Evolutionary conservation across 1,284 basidiomycete genomes (phyloP).

Genomic region (Rhizoctonia solani): DNA sequence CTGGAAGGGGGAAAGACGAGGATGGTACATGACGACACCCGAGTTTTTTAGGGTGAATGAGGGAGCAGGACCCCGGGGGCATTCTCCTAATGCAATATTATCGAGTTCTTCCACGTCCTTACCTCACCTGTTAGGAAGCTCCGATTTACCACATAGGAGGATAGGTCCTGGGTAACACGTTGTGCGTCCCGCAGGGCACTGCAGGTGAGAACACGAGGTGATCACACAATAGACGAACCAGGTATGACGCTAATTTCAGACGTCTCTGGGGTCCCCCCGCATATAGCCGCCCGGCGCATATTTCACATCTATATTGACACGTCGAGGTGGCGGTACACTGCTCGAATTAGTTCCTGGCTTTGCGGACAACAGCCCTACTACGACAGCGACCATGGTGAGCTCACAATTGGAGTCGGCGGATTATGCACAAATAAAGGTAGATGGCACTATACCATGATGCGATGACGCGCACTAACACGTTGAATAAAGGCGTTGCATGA

Average conservation of each 20-base stretch:
- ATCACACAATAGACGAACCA: neutral
- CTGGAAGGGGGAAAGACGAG: constrained; percentile 5
- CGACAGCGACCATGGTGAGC: constrained; percentile 15
- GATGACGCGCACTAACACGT: constrained; percentile 14
- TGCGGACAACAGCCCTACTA: neutral
- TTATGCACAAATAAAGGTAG: constrained; percentile 53
- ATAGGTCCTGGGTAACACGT: constrained; percentile 16
- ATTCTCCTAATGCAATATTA: neutral
- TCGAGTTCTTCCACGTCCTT: neutral
- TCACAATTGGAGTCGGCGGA: constrained; percentile 2
- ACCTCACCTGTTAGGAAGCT: neutral
- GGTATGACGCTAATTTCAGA: neutral
- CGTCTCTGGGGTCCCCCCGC: neutral
- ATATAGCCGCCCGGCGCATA: neutral
- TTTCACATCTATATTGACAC: constrained; percentile 32
- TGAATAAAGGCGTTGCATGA: constrained; percentile 55
- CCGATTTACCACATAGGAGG: constrained; percentile 22
- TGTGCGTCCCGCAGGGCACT: constrained; percentile 23
- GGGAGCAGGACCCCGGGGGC: constrained; percentile 22
- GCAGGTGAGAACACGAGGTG: constrained; percentile 14
- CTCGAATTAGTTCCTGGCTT: constrained; percentile 1
- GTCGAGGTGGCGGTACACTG: constrained; percentile 7
- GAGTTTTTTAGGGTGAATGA: constrained; percentile 20
- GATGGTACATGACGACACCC: constrained; percentile 31
- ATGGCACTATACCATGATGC: constrained; percentile 36